Base-by-base conservation (phyloP, 495 filamentous ascomycete genomes). In the Apiosordaria backusii region DNA sequence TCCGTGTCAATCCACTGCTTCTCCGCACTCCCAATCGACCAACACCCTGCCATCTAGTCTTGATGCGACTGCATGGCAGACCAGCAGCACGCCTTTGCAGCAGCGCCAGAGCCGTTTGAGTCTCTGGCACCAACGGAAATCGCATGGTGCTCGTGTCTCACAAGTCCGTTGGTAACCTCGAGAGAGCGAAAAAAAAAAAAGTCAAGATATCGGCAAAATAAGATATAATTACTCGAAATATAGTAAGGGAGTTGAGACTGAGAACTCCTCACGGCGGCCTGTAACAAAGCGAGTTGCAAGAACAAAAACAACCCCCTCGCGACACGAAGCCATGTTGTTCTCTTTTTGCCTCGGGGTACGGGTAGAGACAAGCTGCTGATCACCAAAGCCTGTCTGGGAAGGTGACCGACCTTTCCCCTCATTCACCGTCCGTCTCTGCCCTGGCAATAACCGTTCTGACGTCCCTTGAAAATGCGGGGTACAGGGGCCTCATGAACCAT, bases 1-100 rank as follows among this genome's bases (percentile, higher is more conserved):
- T 67, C 19, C 16, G 24, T 26, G 54, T 60, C 52, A 66, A 63
- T 16, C 59, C 59, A 22, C 65, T 57, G 60, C 53, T 55, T 35
- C 16, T 18, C 62, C 62, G 50, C 23, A 27, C 35, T 2, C 35
- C 35, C 35, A 45, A 45, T 15, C 10, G 10, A 13, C 35, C 35
- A 45, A 45, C 35, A 13, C 35, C 35, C 10, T 10, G 35, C 35
- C 35, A 45, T 45, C 35, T 45, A 7, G 35, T 45, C 35, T 45
- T 45, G 35, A 45, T 45, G 35, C 35, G 35, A 45, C 35, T 45
- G 35, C 35, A 45, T 13, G 35, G 35, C 35, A 45, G 9, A 15
- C 35, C 10, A 9, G 35, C 35, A 45, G 35, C 35, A 45, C 35
- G 35, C 35, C 35, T 45, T 45, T 15, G 35, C 35, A 45, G 13